These are phyloP conservation scores for Escallonia herrerae DNA, from an alignment of 129 eudicot genomes.

Conservation along the genomic window DNA sequence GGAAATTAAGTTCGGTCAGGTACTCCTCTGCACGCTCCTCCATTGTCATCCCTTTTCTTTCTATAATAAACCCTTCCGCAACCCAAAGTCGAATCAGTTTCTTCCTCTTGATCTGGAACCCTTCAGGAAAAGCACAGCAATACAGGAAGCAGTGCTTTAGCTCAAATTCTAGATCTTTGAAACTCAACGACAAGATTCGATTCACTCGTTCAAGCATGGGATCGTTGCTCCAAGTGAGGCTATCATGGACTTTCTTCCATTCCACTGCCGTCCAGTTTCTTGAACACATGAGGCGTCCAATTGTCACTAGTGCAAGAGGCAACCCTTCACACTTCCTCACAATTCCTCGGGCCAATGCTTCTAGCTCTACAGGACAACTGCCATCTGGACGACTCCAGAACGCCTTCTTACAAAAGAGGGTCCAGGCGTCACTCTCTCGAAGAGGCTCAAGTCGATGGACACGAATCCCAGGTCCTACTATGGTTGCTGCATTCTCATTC, in stretches of 20 bases:
- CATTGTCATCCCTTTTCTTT: conserved; percentile 42
- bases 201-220: conserved; percentile 40
- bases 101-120: conserved; percentile 44
- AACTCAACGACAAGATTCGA: conserved; percentile 48
- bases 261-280: conserved; percentile 33
- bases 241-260: conserved; percentile 50
- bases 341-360: conserved; percentile 33
- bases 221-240: conserved; percentile 49
- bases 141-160: conserved; percentile 60
- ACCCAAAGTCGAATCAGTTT: conserved; percentile 64
- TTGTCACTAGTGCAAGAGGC: conserved; percentile 65
- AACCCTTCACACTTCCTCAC: conserved; percentile 53
- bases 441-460: conserved; percentile 46
- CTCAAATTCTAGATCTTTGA: conserved; percentile 47
- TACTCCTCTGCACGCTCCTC: conserved; percentile 67
- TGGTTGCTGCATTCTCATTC: conserved; percentile 40
- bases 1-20: conserved; percentile 40
- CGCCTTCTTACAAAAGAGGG: conserved; percentile 51
- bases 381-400: conserved; percentile 39
- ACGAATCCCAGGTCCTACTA: conserved; percentile 45
- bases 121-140: conserved; percentile 55
- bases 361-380: conserved; percentile 44
- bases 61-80: conserved; percentile 55
- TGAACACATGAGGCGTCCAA: conserved; percentile 50
- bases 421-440: conserved; percentile 52